phyloP scores from a whole-genome alignment of 805 yeast species.

The Hanseniaspora thailandica region DNA sequence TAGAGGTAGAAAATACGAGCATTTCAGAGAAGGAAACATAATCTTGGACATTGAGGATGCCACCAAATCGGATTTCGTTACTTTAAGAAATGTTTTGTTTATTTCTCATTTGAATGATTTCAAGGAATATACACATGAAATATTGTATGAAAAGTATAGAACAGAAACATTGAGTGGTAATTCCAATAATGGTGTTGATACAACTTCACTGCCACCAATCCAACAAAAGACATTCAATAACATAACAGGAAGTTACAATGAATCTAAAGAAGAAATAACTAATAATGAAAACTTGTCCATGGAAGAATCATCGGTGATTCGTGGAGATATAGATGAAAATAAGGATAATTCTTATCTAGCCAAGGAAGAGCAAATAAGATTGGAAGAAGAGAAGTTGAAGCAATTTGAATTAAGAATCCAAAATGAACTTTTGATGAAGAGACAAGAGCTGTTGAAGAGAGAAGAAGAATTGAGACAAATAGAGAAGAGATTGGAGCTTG shows the following conservation, averaged over 20 bases:
- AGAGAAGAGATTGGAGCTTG: slow-evolving; percentile 55
- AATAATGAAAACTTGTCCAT: slow-evolving; percentile 10
- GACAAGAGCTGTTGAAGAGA: slow-evolving; percentile 71
- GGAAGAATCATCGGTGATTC: slow-evolving; percentile 12
- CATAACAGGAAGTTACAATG: slow-evolving; percentile 15
- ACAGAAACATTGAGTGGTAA: slow-evolving; percentile 71
- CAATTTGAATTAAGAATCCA: slow-evolving; percentile 84
- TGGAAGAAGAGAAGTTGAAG: slow-evolving; percentile 78
- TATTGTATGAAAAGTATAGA: slow-evolving; percentile 78
- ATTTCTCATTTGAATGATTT: slow-evolving; percentile 79
- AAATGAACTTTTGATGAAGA: slow-evolving; percentile 66
- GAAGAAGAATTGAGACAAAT: slow-evolving; percentile 77
- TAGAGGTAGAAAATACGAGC: slow-evolving; percentile 46
- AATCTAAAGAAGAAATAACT: background rate
- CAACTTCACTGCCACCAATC: background rate
- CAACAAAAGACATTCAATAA: background rate
- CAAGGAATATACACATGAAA: slow-evolving; percentile 79
- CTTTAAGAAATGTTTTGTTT: slow-evolving; percentile 65
- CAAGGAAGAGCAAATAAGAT: slow-evolving; percentile 79
- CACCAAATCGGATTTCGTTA: slow-evolving; percentile 65
- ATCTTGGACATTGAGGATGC: slow-evolving; percentile 57
- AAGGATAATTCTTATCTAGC: slow-evolving; percentile 37
- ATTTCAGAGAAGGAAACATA: slow-evolving; percentile 28
- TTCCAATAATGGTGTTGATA: too few relatives aligned
- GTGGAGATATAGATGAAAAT: slow-evolving; percentile 7